Base-by-base conservation (phyloP, 2,329 filamentous ascomycete species). In the Ophiostoma sp. region DNA sequence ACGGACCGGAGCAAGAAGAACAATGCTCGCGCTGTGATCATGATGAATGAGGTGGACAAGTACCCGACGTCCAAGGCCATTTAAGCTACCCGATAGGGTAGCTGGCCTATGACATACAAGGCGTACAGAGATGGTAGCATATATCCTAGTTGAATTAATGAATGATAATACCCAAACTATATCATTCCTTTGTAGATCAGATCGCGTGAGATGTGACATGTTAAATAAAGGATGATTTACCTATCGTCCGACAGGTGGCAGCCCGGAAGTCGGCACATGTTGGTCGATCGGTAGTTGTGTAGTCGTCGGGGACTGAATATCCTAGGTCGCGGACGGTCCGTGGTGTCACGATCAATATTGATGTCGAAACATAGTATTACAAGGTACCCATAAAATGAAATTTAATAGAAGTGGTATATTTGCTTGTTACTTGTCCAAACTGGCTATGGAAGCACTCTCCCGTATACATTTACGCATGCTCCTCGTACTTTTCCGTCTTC, bases 1-100 rank as follows among this genome's bases (percentile, higher is more conserved):
- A 80, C 80, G 48, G 79, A 80, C 72, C 77, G 75, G 59, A 71
- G 74, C 45, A 80, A 78, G 75, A 82, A 81, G 78, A 80, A 77
- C 73, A 78, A 78, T 63, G 71, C 75, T 2, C 69, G 77, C 7
- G 79, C 78, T 2, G 75, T 79, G 5, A 59, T 77, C 1, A 76
- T 79, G 76, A 78, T 77, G 75, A 77, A 78, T 48, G 79, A 80
- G 72, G 72, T 70, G 36, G 45, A 69, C 19, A 69, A 36, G 66
- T 52, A 50, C 25, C 42, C 64, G 45, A 50, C 66, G 19, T 17
- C 66, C 28, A 69, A 69, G 28, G 66, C 42, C 22, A 12, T 69
- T 19, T 69, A 25, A 33, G 5, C n/a, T 11, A 52, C 39, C 39
- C 39, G 9, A 42, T 42, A 8, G 39, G 39, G 39, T 11, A 42